Evolutionary conservation across 164 flowering plant genomes (phyloP).

Genomic region (Piper betle): DNA sequence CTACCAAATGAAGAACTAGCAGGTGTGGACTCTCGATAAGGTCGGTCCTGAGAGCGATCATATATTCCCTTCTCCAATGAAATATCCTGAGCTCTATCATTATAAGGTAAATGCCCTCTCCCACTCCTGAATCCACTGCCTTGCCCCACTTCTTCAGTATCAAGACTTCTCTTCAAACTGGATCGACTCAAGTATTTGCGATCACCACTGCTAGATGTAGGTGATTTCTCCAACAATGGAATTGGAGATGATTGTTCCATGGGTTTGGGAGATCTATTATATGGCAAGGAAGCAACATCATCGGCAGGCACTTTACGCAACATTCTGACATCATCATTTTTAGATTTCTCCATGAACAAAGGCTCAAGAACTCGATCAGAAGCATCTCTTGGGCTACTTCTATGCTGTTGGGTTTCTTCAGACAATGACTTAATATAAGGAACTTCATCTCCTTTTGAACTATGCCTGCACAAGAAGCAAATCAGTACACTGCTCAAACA

Average conservation of each 20-base stretch:
- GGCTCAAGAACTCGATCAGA: constrained; percentile 22
- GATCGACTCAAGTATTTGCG: constrained; percentile 31
- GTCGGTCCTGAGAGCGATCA: constrained; percentile 27
- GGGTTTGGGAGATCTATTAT: constrained; percentile 37
- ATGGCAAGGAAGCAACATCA: neutral
- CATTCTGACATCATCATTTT: constrained; percentile 25
- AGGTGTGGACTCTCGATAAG: constrained; percentile 27
- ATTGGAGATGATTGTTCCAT: constrained; percentile 39
- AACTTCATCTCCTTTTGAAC: constrained; percentile 30
- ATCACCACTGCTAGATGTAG: constrained; percentile 51
- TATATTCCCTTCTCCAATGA: constrained; percentile 22
- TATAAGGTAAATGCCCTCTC: constrained; percentile 35
- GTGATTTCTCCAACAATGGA: constrained; percentile 43
- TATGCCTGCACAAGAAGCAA: constrained; percentile 18
- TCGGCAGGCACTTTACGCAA: constrained; percentile 22
- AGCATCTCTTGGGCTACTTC: constrained; percentile 14
- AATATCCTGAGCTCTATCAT: constrained; percentile 41
- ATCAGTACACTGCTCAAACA: neutral
- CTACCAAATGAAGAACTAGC: constrained; percentile 34
- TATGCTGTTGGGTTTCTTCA: constrained; percentile 25
- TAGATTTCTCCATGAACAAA: constrained; percentile 25
- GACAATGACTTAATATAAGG: constrained; percentile 23
- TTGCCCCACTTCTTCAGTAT: constrained; percentile 50
- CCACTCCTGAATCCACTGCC: constrained; percentile 34
- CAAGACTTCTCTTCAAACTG: constrained; percentile 37